Conservation (phyloP, 164 flowering plant species). For the Vitis vinifera region DNA sequence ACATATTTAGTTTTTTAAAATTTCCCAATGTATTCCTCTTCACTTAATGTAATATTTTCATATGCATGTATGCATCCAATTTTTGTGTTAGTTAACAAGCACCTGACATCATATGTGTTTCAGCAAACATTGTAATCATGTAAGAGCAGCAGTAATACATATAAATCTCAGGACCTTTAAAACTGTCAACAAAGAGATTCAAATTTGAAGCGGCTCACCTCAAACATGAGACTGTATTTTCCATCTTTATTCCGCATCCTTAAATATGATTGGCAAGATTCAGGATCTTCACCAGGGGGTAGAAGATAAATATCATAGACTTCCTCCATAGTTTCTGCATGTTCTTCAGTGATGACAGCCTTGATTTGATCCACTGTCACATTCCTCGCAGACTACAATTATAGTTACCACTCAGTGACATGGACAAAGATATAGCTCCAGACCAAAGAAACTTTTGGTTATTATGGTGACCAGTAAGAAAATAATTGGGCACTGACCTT, state of each 20-base stretch:
- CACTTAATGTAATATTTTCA: neutral
- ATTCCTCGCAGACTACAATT: conserved; percentile 68
- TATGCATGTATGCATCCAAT: neutral
- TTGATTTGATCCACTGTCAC: conserved; percentile 65
- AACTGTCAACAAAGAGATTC: neutral
- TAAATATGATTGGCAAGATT: conserved; percentile 93
- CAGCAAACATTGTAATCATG: neutral
- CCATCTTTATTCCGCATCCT: conserved; percentile 97
- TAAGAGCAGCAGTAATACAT: neutral
- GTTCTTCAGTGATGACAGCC: conserved; percentile 53
- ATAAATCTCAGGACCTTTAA: too few species aligned
- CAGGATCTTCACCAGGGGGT: conserved; percentile 99
- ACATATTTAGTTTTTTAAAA: neutral
- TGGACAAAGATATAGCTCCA: conserved; percentile 1
- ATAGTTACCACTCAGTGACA: conserved; percentile 17
- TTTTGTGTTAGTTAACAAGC: neutral
- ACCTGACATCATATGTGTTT: neutral
- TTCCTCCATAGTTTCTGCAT: conserved; percentile 65
- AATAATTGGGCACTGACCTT: conserved; percentile 49
- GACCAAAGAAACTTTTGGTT: too few species aligned
- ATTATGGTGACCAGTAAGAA: neutral
- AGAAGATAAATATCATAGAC: conserved; percentile 95
- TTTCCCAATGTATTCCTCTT: neutral
- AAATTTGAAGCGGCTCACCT: conserved; percentile 47
- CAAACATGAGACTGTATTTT: conserved; percentile 98